Base-by-base conservation (phyloP, 352 stramenopile species). In the Phytophthora niederhauseri region DNA sequence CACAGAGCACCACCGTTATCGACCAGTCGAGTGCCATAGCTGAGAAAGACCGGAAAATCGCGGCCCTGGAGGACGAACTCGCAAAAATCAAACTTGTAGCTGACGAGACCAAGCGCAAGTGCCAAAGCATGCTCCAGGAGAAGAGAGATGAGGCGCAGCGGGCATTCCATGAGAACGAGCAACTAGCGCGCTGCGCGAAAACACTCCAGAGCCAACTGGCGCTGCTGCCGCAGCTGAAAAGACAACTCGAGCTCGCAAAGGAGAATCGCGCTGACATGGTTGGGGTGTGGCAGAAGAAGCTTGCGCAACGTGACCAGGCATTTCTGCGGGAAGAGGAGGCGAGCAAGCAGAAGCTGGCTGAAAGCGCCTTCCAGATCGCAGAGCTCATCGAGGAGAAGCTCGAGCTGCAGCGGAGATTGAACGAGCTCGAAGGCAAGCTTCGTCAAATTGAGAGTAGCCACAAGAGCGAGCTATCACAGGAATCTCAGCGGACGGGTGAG, bases 301-400 rank as follows among this genome's bases (percentile, higher is more conserved):
- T 71, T 19, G 56, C 71, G 38, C 56, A 79, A 38, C 80, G 82
- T 19, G 71, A 88, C 8, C 64, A 91, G 60, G 78, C 74, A 2
- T 89, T 91, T 57, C 52, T 91, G 49, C 73, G 75, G 6, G 75
- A 91, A 54, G 82, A 88, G 31, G 70, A 80, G 26, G 75, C 73
- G n/a, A 84, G 65, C 67, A 84, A 84, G 53, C 68, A 63, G 9
- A 62, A 72, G n/a, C 8, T 85, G 5, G 52, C 51, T 0, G 77
- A 79, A 17, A 72, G 69, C 8, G 68, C 73, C 1, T 41, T 54
- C 3, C 62, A 72, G 55, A 68, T 87, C 22, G 28, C 52, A 2
- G 43, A 57, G 6, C 70, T 90, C 1, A 17, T 60, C 19, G 34
- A 66, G 0, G 68, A 83, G 20, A 84, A 58, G 38, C 54, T 79